Evolutionary conservation across 345 rosid genomes (phyloP), one percentile per base, ranked within the genome.

Genomic region (Eucalyptus dawsonii): DNA sequence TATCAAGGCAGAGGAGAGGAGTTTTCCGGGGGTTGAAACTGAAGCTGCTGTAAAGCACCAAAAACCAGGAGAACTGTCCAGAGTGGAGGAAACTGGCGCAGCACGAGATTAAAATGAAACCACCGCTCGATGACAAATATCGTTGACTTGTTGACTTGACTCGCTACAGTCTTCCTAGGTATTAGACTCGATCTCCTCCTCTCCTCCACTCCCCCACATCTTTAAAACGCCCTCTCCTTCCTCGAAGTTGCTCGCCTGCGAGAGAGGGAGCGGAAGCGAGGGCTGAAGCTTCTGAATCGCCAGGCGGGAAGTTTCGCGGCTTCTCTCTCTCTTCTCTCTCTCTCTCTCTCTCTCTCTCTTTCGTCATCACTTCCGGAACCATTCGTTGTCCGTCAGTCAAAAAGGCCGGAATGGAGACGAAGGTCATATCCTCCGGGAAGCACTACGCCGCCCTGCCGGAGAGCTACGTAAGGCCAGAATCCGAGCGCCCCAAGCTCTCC

Each of bases 401-500:
- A 31, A 31, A 42, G 31, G 3, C 37, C 17, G 29, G n/a, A 14
- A 96, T 96, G 98, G 95, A 95, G 0, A 89, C 94, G n/a, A 95
- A 94, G 89, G 91, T 97, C 2, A 89, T 97, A 50, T 97, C 98
- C 91, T 91, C 96, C 12, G 97, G 98, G 76, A 19, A 90, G 89
- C 90, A 89, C 25, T 89, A 90, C 90, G 24, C 93, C 7, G 91
- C 88, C 87, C 89, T 97, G 72, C 99, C 99, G 88, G 95, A 72
- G 89, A 93, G 96, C 89, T 96, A 94, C 88, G 90, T 96, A 89
- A 89, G 98, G 88, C 97, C 96, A 50, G 94, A 92, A 88, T 92
- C 96, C 24, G 98, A 97, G 81, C 96, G 98, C 21, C 98, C 99
- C 34, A 91, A 93, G 13, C 92, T 96, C 45, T 92, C 94, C 0